Evolutionary conservation across 371 early-diverging fungal genomes (phyloP).

Genomic region (Lichtheimia corymbifera): DNA sequence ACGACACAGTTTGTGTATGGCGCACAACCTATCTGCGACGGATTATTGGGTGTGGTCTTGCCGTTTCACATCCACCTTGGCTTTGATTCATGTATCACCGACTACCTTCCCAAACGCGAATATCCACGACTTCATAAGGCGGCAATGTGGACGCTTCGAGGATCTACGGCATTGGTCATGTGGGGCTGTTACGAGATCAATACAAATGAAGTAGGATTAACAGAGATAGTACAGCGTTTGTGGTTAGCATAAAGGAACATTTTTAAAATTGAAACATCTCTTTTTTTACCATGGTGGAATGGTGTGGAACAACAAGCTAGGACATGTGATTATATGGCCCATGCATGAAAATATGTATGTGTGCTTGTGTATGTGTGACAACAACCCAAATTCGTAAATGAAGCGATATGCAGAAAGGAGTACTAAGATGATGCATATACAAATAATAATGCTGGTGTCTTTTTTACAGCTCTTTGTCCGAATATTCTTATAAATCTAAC

Average conservation of each 20-base stretch:
- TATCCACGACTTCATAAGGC: constrained; percentile 65
- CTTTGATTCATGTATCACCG: constrained; percentile 67
- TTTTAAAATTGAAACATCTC: neutral
- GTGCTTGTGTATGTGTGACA: no score
- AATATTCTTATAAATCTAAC: no score
- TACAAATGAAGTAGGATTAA: constrained; percentile 94
- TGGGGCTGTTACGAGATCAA: constrained; percentile 95
- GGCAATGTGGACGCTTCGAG: constrained; percentile 62
- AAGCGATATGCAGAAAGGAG: no score
- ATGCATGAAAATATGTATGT: no score
- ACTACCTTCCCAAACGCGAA: constrained; percentile 81
- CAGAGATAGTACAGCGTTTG: constrained; percentile 76
- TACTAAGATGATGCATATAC: no score
- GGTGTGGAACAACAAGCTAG: no score
- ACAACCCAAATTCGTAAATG: no score
- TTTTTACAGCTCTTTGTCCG: no score
- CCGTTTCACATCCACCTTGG: constrained; percentile 91
- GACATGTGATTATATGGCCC: no score
- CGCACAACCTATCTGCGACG: constrained; percentile 82
- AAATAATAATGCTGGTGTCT: no score
- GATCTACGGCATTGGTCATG: constrained; percentile 68
- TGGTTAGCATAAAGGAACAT: constrained; percentile 67
- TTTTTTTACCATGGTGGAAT: no score
- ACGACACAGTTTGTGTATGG: constrained; percentile 77
- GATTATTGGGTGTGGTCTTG: constrained; percentile 83